phyloP scores from a whole-genome alignment of 257 asterid genomes.

The Ilex aquifolium region DNA sequence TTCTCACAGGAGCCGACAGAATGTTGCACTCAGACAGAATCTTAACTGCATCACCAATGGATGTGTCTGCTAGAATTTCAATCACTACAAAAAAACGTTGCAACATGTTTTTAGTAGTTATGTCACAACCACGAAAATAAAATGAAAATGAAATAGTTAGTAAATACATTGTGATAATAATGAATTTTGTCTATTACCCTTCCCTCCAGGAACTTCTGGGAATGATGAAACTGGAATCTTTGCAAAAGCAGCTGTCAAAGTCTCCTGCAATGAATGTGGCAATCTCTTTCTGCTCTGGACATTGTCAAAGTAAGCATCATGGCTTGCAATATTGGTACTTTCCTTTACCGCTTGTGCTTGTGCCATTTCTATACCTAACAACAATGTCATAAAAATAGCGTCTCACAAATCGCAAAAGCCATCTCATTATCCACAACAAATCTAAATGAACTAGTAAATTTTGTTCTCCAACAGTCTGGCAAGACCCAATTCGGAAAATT shows the following conservation, averaged over 20 bases:
- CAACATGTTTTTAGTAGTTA: not conserved
- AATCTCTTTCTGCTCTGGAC: conserved; percentile 61
- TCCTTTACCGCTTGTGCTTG: conserved; percentile 15
- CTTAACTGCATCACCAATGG: conserved; percentile 61
- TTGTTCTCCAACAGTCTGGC: too few relatives aligned
- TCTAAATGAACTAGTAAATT: too few relatives aligned
- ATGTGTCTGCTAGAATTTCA: conserved; percentile 61
- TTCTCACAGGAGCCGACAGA: conserved; percentile 71
- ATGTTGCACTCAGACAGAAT: conserved; percentile 75
- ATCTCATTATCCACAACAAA: too few relatives aligned
- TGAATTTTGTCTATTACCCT: conserved; percentile 31
- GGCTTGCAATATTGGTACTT: conserved; percentile 25
- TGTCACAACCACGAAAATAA: not conserved
- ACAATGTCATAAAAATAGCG: too few relatives aligned
- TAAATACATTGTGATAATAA: not conserved
- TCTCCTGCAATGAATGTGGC: conserved; percentile 52
- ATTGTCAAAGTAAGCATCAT: conserved; percentile 72
- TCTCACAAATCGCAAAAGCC: too few relatives aligned
- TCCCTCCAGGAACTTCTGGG: conserved; percentile 84
- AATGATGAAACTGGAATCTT: conserved; percentile 67
- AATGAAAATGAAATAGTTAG: too few relatives aligned
- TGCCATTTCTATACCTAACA: conserved; percentile 33
- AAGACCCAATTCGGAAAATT: too few relatives aligned
- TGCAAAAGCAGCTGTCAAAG: conserved; percentile 61
- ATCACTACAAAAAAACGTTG: conserved; percentile 39